Conservation (phyloP, 176 grass and related monocot species). For the Oryza meridionalis region DNA sequence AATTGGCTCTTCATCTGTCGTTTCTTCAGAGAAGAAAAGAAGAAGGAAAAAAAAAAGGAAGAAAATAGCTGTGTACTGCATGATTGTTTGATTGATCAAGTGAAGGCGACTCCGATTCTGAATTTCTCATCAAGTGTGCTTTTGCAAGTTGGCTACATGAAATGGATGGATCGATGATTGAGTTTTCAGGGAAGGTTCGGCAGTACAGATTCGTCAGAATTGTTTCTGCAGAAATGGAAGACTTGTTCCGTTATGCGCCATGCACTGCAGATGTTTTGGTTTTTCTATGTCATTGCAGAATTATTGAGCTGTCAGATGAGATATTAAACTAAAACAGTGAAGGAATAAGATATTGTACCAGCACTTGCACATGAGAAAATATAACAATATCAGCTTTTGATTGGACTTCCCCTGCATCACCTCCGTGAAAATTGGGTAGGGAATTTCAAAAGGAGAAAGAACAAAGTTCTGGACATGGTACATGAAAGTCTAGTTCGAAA, state of each 20-base stretch:
- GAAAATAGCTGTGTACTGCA: background rate
- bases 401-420: background rate
- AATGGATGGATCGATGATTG: constrained; percentile 6
- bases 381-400: background rate
- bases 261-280: constrained; percentile 8
- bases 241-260: background rate
- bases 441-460: background rate
- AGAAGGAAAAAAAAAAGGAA: background rate
- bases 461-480: background rate
- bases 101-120: constrained; percentile 16
- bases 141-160: constrained; percentile 27
- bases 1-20: constrained; percentile 14
- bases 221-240: background rate
- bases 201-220: background rate
- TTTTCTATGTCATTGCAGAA: background rate
- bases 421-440: background rate
- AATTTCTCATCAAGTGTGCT: background rate
- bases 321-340: background rate
- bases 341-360: background rate
- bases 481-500: too few species aligned
- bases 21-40: background rate
- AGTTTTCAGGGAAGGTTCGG: constrained; percentile 21
- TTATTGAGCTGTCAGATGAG: background rate
- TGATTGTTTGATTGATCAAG: background rate
- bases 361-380: background rate